Conservation (phyloP, 2,329 filamentous ascomycete genomes). For the Pseudogymnoascus sp. region DNA sequence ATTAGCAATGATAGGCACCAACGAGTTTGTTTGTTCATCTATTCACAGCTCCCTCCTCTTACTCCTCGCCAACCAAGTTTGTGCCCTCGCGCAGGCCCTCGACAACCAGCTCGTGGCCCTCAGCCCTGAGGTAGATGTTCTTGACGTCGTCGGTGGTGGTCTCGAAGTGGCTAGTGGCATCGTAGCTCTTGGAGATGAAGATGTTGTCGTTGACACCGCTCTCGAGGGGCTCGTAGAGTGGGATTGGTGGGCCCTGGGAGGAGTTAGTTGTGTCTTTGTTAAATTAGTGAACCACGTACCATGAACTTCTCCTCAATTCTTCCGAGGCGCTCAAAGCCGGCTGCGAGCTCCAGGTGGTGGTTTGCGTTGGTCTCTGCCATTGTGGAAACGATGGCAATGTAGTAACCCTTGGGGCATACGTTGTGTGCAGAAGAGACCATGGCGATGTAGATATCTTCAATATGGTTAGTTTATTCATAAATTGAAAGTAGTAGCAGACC, state of each 20-base stretch:
- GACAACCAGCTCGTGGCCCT: conserved; percentile 79
- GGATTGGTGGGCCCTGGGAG: conserved; percentile 68
- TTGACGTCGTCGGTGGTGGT: conserved; percentile 84
- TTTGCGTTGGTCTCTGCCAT: conserved; percentile 88
- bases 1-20: conserved; percentile 5
- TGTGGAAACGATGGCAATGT: conserved; percentile 95
- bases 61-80: conserved; percentile 62
- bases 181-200: conserved; percentile 98
- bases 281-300: conserved; percentile 39
- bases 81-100: conserved; percentile 78
- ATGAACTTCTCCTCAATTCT: conserved; percentile 96
- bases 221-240: conserved; percentile 84
- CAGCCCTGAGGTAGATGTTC: conserved; percentile 81
- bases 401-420: conserved; percentile 98
- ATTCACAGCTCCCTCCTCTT: conserved; percentile 23
- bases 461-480: conserved; percentile 13
- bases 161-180: conserved; percentile 96
- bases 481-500: conserved; percentile 25
- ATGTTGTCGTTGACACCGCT: conserved; percentile 81
- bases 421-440: conserved; percentile 94
- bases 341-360: conserved; percentile 90
- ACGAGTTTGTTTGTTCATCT: conserved; percentile 9
- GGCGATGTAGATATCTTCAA: conserved; percentile 86
- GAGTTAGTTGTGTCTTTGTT: conserved; percentile 4
- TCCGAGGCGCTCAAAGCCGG: conserved; percentile 86